Evolutionary conservation across 805 yeast species (phyloP).

Genomic region (Metschnikowia borealis): DNA sequence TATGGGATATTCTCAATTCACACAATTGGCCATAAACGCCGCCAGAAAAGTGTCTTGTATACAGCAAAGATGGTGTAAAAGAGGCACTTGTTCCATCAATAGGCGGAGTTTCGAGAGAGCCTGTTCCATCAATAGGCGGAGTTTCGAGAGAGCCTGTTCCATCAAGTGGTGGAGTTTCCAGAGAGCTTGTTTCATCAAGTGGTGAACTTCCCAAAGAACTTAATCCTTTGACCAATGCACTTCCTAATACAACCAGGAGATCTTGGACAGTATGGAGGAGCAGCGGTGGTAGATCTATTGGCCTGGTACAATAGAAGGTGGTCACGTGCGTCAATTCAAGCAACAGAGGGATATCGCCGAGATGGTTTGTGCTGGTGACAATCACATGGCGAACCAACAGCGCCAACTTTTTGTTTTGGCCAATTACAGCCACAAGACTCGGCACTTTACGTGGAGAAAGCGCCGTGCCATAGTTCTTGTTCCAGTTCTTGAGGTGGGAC

Average conservation of each 20-base stretch:
- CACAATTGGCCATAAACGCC: not conserved
- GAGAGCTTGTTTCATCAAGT: too few species aligned
- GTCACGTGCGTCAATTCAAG: conserved; percentile 4
- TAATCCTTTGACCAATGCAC: too few species aligned
- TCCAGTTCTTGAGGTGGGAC: conserved; percentile 16
- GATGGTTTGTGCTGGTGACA: conserved; percentile 1
- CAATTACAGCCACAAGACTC: conserved; percentile 13
- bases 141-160: too few species aligned
- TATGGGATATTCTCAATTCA: conserved; percentile 7
- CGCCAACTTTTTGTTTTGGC: conserved; percentile 12
- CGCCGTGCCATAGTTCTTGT: conserved; percentile 16
- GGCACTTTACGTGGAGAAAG: conserved; percentile 12
- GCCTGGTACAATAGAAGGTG: conserved; percentile 5
- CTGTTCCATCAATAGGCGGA: too few species aligned
- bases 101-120: too few species aligned
- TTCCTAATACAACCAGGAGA: not conserved
- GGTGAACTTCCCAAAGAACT: too few species aligned
- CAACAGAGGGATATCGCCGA: conserved; percentile 1
- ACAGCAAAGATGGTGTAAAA: too few species aligned
- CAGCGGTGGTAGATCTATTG: not conserved
- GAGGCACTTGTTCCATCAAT: too few species aligned
- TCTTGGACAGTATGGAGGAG: not conserved
- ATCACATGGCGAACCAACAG: conserved; percentile 9
- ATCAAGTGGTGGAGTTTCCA: too few species aligned
- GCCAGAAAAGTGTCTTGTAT: too few species aligned